Conservation (phyloP, 306 rosid genomes). For the Prunus fruticosa region DNA sequence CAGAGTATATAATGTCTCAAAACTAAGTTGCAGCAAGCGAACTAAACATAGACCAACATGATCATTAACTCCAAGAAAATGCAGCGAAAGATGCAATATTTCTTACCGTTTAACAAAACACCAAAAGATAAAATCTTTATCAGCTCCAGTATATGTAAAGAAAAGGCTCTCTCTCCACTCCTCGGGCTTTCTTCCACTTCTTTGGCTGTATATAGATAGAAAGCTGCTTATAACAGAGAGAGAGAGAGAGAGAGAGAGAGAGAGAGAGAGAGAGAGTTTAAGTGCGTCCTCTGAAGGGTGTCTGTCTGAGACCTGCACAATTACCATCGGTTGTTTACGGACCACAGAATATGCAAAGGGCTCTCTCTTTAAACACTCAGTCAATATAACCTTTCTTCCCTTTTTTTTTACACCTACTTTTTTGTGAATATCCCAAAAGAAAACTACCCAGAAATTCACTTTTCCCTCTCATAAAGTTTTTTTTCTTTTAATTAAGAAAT, state of each 20-base stretch:
- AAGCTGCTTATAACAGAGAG: neutral
- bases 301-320: conserved; percentile 39
- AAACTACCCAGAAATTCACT: conserved; percentile 4
- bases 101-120: neutral
- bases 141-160: conserved; percentile 31
- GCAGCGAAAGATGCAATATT: conserved; percentile 12
- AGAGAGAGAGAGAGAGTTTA: conserved; percentile 23
- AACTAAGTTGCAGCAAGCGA: conserved; percentile 4
- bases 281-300: conserved; percentile 43
- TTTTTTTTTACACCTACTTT: conserved; percentile 11
- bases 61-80: conserved; percentile 10
- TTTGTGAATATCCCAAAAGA: conserved; percentile 15
- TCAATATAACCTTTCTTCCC: conserved; percentile 18
- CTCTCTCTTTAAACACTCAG: conserved; percentile 8
- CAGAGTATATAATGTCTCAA: conserved; percentile 9
- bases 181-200: conserved; percentile 28
- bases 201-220: conserved; percentile 16
- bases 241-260: conserved; percentile 15
- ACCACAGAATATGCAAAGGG: conserved; percentile 55
- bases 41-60: conserved; percentile 29
- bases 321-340: conserved; percentile 36
- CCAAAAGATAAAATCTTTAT: neutral
- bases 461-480: neutral
- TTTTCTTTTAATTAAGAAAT: too few relatives aligned
- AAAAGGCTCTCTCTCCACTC: conserved; percentile 7